Conservation (phyloP, 257 asterid genomes). For the Cordia subcordata region DNA sequence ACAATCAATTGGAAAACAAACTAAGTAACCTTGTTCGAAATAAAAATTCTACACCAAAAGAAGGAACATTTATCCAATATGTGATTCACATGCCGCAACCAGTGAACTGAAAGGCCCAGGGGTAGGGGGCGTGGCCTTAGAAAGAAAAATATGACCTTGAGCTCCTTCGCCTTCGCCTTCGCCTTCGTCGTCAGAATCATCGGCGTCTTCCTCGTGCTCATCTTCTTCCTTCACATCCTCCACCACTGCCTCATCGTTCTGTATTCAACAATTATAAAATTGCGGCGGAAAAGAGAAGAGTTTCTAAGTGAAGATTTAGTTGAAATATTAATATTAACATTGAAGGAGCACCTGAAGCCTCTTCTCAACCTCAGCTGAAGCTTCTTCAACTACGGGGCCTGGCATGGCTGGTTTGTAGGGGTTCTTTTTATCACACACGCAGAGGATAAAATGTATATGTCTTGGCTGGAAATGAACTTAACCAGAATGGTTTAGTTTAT, state of each 20-base stretch:
- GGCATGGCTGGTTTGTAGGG: slow-evolving; percentile 50
- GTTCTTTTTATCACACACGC: neutral
- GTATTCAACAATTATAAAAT: neutral
- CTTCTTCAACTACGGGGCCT: slow-evolving; percentile 68
- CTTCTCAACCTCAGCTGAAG: slow-evolving; percentile 34
- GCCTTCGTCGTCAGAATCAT: slow-evolving; percentile 72
- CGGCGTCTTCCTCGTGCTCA: slow-evolving; percentile 58
- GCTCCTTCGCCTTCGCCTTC: slow-evolving; percentile 56
- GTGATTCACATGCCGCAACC: too few relatives aligned
- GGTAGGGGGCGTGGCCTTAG: too few relatives aligned
- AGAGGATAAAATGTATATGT: slow-evolving; percentile 12
- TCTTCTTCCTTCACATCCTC: slow-evolving; percentile 86
- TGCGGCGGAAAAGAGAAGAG: neutral
- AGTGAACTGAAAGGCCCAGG: too few relatives aligned
- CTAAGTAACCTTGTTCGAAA: neutral
- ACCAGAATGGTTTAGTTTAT: neutral
- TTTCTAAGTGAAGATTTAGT: neutral
- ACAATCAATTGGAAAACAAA: neutral
- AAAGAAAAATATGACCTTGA: slow-evolving; percentile 28
- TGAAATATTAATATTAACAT: too few relatives aligned
- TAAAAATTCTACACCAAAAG: too few relatives aligned
- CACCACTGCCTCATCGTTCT: slow-evolving; percentile 60
- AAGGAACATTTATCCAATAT: too few relatives aligned
- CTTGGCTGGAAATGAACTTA: neutral
- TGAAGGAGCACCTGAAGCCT: slow-evolving; percentile 36